Conservation (phyloP, 192 early-diverging fungal genomes). For the Backusella parvicylindrica region DNA sequence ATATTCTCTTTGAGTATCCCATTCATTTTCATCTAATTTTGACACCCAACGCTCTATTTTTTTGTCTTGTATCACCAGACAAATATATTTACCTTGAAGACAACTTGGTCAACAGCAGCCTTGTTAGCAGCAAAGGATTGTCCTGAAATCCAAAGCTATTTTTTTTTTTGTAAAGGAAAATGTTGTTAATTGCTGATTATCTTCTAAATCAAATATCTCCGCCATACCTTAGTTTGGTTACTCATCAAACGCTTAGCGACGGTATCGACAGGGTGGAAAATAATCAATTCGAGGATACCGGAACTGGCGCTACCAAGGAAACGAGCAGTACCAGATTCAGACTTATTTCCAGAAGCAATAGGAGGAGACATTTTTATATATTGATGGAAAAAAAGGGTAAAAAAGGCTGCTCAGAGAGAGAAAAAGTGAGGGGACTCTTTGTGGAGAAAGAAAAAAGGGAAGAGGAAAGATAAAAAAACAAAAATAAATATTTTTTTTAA, state of each 20-base stretch:
- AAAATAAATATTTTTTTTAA: not conserved
- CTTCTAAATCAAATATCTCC: not conserved
- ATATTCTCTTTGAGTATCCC: not conserved
- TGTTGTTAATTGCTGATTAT: not conserved
- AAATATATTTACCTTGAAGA: slow-evolving; percentile 72
- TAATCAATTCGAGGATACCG: slow-evolving; percentile 91
- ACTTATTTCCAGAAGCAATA: slow-evolving; percentile 58
- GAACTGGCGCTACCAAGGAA: slow-evolving; percentile 87
- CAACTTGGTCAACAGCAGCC: slow-evolving; percentile 72
- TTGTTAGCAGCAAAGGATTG: slow-evolving; percentile 60
- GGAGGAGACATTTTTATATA: slow-evolving; percentile 42
- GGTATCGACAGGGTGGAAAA: slow-evolving; percentile 98
- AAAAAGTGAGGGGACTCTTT: not conserved
- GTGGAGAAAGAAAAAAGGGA: not conserved
- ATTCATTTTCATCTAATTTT: not conserved
- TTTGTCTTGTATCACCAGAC: not conserved
- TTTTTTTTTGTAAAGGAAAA: not conserved
- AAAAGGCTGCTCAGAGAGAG: slow-evolving; percentile 1
- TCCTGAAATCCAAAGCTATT: slow-evolving; percentile 68
- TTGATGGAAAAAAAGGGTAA: not conserved
- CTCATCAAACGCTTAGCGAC: slow-evolving; percentile 98
- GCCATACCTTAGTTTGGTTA: slow-evolving; percentile 74
- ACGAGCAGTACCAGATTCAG: slow-evolving; percentile 87
- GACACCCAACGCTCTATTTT: not conserved
- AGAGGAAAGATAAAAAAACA: not conserved